These are phyloP conservation scores for Vigna trinervia DNA, from an alignment of 306 rosid genomes.

Conservation along the genomic window DNA sequence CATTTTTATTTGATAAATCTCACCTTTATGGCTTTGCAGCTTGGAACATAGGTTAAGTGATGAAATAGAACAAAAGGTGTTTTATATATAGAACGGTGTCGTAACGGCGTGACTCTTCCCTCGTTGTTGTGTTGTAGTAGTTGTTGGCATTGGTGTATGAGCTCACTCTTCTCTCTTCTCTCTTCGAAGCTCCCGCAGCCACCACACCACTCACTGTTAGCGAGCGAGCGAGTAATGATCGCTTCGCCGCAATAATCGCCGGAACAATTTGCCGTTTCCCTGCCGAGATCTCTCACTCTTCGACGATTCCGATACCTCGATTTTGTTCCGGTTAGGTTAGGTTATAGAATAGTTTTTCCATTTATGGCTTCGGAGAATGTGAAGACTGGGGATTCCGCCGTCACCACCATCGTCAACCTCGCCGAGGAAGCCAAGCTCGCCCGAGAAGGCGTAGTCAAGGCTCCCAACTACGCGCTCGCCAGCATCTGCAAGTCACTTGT, in stretches of 20 bases:
- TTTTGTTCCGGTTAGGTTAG: conserved; percentile 8
- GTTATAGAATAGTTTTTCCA: background rate
- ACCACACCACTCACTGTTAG: background rate
- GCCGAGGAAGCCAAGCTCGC: conserved; percentile 97
- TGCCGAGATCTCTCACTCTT: conserved; percentile 39
- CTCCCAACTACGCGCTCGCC: conserved; percentile 67
- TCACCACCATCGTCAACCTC: conserved; percentile 80
- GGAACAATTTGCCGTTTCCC: background rate
- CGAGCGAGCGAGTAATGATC: background rate
- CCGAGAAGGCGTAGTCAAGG: conserved; percentile 85
- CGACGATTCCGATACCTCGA: conserved; percentile 18
- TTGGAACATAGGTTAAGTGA: too few species aligned
- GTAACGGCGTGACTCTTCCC: conserved; percentile 26
- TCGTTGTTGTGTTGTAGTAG: background rate
- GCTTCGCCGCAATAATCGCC: background rate
- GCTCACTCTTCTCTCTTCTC: conserved; percentile 1
- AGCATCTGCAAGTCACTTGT: conserved; percentile 89
- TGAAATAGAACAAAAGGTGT: background rate
- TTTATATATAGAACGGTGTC: background rate
- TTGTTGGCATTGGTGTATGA: conserved; percentile 22
- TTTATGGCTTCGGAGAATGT: conserved; percentile 94
- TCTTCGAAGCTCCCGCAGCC: conserved; percentile 39
- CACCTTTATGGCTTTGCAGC: too few species aligned
- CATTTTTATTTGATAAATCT: too few species aligned
- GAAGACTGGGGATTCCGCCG: conserved; percentile 79